phyloP scores from a whole-genome alignment of 495 filamentous ascomycete genomes.

The Beverwykella pulmonaria region DNA sequence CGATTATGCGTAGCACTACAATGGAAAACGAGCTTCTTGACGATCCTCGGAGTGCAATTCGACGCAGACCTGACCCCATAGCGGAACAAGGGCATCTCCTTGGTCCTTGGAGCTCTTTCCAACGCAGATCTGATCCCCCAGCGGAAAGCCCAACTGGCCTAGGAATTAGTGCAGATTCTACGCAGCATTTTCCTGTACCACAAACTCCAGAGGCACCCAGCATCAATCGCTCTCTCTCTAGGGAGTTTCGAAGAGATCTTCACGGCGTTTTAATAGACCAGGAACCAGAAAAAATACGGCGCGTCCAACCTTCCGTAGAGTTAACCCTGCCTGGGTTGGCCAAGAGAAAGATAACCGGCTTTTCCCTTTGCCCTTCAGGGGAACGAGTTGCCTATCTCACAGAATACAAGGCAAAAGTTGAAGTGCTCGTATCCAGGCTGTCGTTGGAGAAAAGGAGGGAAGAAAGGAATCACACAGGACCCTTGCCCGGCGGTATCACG shows the following conservation, averaged over 20 bases:
- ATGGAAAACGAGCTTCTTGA: no score
- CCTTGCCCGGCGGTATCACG: not conserved
- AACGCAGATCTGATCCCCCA: no score
- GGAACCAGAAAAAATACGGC: not conserved
- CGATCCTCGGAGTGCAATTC: no score
- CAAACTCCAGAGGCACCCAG: no score
- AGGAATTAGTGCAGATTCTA: no score
- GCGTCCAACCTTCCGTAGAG: not conserved
- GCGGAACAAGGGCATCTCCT: no score
- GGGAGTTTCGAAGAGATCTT: not conserved
- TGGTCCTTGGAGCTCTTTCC: no score
- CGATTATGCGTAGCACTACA: no score
- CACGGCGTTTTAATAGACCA: slow-evolving; percentile 3
- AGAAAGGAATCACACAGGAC: not conserved
- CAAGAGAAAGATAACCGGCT: not conserved
- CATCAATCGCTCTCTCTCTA: no score
- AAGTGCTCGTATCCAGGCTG: not conserved
- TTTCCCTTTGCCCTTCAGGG: slow-evolving; percentile 2
- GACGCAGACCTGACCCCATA: no score
- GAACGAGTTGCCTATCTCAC: slow-evolving; percentile 1
- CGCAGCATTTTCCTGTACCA: not conserved
- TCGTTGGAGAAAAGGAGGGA: not conserved
- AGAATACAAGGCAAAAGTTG: not conserved
- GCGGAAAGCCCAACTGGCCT: no score
- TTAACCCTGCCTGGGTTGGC: not conserved